phyloP scores from a whole-genome alignment of 2,329 filamentous ascomycete species.

The Aureobasidium sp. region DNA sequence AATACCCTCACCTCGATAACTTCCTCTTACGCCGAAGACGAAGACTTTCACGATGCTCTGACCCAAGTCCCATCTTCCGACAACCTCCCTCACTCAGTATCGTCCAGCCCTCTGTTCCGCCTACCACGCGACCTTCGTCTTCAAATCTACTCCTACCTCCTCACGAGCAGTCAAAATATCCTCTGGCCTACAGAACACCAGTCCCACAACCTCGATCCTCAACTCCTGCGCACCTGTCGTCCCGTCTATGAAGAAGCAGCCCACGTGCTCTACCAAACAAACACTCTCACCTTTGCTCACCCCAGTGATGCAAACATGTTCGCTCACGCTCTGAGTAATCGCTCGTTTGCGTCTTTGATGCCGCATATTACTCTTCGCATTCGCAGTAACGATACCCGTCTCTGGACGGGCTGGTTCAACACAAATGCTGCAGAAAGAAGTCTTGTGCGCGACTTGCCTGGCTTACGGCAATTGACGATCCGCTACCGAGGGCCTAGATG shows the following conservation, averaged over 20 bases:
- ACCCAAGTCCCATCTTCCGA: slow-evolving; percentile 4
- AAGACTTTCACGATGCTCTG: slow-evolving; percentile 20
- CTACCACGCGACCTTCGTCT: slow-evolving; percentile 32
- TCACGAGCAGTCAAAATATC: slow-evolving; percentile 24
- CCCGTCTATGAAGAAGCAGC: slow-evolving; percentile 28
- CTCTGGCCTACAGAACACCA: slow-evolving; percentile 25
- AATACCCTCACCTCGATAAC: slow-evolving; percentile 21
- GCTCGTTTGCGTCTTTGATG: slow-evolving; percentile 17
- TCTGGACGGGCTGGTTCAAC: slow-evolving; percentile 33
- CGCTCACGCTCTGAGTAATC: slow-evolving; percentile 25
- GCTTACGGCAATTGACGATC: slow-evolving; percentile 25
- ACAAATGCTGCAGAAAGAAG: slow-evolving; percentile 25
- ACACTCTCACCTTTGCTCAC: slow-evolving; percentile 31
- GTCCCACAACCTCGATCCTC: slow-evolving; percentile 23
- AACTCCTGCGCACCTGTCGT: slow-evolving; percentile 27
- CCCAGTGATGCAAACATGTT: slow-evolving; percentile 35
- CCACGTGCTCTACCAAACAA: slow-evolving; percentile 30
- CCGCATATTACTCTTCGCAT: slow-evolving; percentile 27
- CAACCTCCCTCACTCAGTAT: slow-evolving; percentile 21
- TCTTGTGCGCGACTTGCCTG: slow-evolving; percentile 29
- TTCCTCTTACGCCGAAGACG: slow-evolving; percentile 6
- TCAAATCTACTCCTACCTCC: slow-evolving; percentile 27
- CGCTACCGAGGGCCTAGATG: slow-evolving; percentile 29
- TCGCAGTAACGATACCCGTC: slow-evolving; percentile 28
- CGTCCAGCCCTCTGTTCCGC: slow-evolving; percentile 27